Evolutionary conservation across 352 stramenopile genomes (phyloP), one percentile per base, ranked within the genome.

Genomic region (Pythium sukuiense): DNA sequence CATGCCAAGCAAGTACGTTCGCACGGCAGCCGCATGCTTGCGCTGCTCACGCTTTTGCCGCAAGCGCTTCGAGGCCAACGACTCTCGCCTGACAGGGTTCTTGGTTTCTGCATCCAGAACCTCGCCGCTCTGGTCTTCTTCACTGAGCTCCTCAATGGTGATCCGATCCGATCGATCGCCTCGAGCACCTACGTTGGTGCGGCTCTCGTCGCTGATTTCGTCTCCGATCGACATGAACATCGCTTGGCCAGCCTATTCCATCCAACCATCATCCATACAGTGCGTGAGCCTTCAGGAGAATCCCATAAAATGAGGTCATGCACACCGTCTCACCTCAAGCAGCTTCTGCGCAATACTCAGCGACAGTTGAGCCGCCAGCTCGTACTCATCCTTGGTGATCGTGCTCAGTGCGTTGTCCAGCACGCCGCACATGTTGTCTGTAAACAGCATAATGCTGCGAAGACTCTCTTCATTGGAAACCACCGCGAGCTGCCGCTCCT

Each of bases 221-320:
- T 92, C 81, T 16, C 82, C 79, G 35, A 94, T 67, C 41, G 86
- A 92, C 62, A 80, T 74, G 53, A 94, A 92, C 26, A 94, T 54
- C 37, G 81, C 62, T 55, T 91, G 80, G 0, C 86, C 86, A 26
- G 81, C 80, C 69, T 79, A 18, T 32, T 12, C 6, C 20, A 56
- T 64, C 11, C 8, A 41, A 16, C 30, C 8, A 41, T 57, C 27
- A 60, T 35, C 20, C 11, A 26, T 49, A n/a, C n/a, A 60, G 50
- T 43, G 53, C 20, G n/a, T n/a, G n/a, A n/a, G n/a, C n/a, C n/a
- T n/a, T n/a, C 20, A 60, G 2, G 29, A 53, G 5, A 53, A 55
- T 26, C n/a, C 46, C 27, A 27, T 43, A 0, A 27, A 7, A 50
- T 33, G 3, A 32, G 20, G 5, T 13, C 2, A 16, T 6, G 4